Base-by-base conservation (phyloP, 2,329 filamentous ascomycete species). In the Fusarium poae region DNA sequence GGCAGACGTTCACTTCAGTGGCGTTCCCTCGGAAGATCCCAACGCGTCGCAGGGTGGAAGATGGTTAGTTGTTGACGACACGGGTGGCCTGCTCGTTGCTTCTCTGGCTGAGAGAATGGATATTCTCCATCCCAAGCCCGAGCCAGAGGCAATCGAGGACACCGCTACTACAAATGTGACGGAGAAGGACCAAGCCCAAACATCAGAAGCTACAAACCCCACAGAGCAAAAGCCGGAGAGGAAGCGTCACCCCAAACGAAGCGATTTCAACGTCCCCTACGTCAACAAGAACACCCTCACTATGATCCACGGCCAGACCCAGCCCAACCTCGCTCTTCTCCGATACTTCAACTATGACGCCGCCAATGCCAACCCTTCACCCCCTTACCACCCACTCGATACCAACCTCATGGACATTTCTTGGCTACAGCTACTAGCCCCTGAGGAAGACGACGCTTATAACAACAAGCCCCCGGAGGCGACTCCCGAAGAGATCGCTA, bases 41-140 rank as follows among this genome's bases (percentile, higher is more conserved):
- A 57, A 65, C 18, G 70, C 56, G 12, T 72, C 77, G 2, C 76
- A 76, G 23, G 77, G 79, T 0, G 84, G 83, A 7, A 78, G 93
- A 51, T 97, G 93, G 88, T 83, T 97, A 4, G 89, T 94, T 0
- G 87, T 97, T 1, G 94, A 97, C 74, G 94, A 97, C 60, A 96
- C 93, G 0, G 92, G 92, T 20, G 94, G 94, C 1, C 81, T 97
- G 25, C 79, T 97, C 9, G 89, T 94, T 5, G 94, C 92, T 6
- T 91, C 93, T 1, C 85, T 97, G 82, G 94, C 94, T 0, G 94
- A 97, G 80, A 87, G 92, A 64, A 95, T 97, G 91, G 93, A 92
- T 1, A 88, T 97, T 20, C 81, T 97, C 1, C 88, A 93, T 62
- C 78, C 77, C 2, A 76, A 81, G 12, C 70, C 75, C 0, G 76